Conservation (phyloP, 164 flowering plant species). For the Dillenia turbinata region DNA sequence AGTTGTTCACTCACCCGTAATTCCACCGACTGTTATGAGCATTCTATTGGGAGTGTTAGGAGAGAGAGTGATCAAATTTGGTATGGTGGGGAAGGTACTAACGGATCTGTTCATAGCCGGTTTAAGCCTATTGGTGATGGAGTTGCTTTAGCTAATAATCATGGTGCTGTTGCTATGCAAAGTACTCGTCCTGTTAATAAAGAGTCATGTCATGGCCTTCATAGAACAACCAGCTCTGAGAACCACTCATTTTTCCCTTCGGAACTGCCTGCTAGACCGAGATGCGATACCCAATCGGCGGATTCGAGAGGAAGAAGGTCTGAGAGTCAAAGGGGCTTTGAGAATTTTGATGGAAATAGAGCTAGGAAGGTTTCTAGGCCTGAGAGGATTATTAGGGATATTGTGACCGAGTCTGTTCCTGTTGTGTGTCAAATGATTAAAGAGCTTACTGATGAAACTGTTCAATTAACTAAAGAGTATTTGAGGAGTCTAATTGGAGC, state of each 20-base stretch:
- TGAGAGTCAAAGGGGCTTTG: constrained; percentile 44
- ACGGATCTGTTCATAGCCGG: constrained; percentile 94
- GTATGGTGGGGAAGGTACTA: constrained; percentile 94
- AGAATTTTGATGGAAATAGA: constrained; percentile 43
- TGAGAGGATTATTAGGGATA: constrained; percentile 58
- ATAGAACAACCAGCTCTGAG: constrained; percentile 51
- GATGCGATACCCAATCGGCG: constrained; percentile 39
- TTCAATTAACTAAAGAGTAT: constrained; percentile 55
- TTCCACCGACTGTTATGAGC: constrained; percentile 73
- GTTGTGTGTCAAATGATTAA: constrained; percentile 50
- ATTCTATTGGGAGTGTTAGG: constrained; percentile 52
- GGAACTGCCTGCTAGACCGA: constrained; percentile 80
- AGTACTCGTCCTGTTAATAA: constrained; percentile 29
- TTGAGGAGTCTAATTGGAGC: constrained; percentile 43
- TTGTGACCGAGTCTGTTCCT: constrained; percentile 60
- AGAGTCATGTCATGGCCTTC: constrained; percentile 42
- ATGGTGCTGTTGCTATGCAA: constrained; percentile 42
- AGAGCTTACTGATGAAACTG: constrained; percentile 54
- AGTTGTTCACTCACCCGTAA: constrained; percentile 89
- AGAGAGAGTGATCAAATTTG: constrained; percentile 78
- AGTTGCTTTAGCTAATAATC: constrained; percentile 44
- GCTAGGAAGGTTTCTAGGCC: constrained; percentile 43
- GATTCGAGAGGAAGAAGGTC: constrained; percentile 56
- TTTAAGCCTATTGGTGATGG: constrained; percentile 88
- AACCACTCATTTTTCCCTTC: constrained; percentile 78